phyloP scores from a whole-genome alignment of 2,329 filamentous ascomycete species.

The Calonectria multiphialidica region DNA sequence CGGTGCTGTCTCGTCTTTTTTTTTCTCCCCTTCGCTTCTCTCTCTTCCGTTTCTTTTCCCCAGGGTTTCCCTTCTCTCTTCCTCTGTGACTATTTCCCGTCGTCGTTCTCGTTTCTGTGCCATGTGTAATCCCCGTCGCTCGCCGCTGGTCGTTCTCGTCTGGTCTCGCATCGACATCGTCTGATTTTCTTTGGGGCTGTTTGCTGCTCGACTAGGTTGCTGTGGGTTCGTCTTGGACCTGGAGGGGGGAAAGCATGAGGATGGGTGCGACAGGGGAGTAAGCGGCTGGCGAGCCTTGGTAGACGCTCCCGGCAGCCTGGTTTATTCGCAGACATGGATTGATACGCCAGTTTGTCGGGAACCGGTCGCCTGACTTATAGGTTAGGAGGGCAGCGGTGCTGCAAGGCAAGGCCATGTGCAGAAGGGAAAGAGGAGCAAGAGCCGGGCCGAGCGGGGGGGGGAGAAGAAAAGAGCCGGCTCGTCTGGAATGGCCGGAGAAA shows the following conservation, averaged over 20 bases:
- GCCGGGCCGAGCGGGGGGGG: neutral
- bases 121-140: neutral
- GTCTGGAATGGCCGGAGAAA: neutral
- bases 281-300: neutral
- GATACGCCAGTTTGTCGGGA: neutral
- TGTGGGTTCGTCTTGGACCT: neutral
- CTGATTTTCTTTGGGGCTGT: constrained; percentile 14
- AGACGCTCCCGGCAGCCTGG: neutral
- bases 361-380: neutral
- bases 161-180: constrained; percentile 8
- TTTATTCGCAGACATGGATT: neutral
- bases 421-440: neutral
- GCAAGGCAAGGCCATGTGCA: neutral
- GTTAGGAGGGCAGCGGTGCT: too few species aligned
- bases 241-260: neutral
- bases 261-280: neutral
- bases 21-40: constrained; percentile 9
- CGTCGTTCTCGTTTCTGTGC: neutral
- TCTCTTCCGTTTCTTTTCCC: constrained; percentile 2
- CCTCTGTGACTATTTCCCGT: neutral
- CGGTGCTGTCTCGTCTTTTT: constrained; percentile 9
- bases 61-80: neutral
- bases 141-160: neutral
- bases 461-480: neutral
- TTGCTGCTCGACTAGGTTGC: constrained; percentile 3